These are phyloP conservation scores for Ophiognomonia clavigignenti-juglandacearum DNA, from an alignment of 2,329 filamentous ascomycete genomes.

Conservation along the genomic window DNA sequence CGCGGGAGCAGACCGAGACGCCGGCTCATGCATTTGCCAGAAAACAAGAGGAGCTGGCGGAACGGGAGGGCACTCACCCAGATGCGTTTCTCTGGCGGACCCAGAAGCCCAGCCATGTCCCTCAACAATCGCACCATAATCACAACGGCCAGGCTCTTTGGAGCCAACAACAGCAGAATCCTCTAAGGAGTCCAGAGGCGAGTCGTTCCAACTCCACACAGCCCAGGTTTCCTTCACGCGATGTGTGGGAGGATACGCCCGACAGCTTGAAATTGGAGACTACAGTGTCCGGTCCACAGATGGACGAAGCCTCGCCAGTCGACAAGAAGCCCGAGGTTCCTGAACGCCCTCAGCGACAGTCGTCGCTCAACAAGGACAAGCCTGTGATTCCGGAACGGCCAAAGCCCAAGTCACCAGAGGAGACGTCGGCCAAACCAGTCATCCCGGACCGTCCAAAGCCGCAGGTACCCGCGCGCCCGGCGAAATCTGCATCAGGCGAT, in stretches of 20 bases:
- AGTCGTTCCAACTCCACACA: slow-evolving; percentile 54
- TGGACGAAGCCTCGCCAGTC: slow-evolving; percentile 38
- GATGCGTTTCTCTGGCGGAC: slow-evolving; percentile 50
- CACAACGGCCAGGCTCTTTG: slow-evolving; percentile 33
- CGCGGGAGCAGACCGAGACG: slow-evolving; percentile 42
- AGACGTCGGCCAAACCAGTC: slow-evolving; percentile 31
- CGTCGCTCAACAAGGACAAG: slow-evolving; percentile 32
- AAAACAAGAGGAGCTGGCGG: slow-evolving; percentile 60
- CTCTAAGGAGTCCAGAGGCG: slow-evolving; percentile 1
- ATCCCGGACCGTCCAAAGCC: slow-evolving; percentile 55
- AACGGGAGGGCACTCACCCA: slow-evolving; percentile 43
- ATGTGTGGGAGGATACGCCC: slow-evolving; percentile 92
- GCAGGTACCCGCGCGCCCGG: slow-evolving; percentile 55
- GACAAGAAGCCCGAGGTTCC: slow-evolving; percentile 53
- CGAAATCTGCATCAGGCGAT: slow-evolving; percentile 44
- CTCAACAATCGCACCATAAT: slow-evolving; percentile 43
- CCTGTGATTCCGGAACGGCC: slow-evolving; percentile 47
- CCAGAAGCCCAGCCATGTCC: slow-evolving; percentile 44
- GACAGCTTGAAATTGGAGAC: slow-evolving; percentile 78
- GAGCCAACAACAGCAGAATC: background rate
- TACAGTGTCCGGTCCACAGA: slow-evolving; percentile 57
- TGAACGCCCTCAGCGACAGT: slow-evolving; percentile 43
- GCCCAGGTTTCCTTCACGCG: slow-evolving; percentile 81
- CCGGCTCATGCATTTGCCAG: slow-evolving; percentile 62
- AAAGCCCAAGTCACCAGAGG: slow-evolving; percentile 39